Evolutionary conservation across 2,329 filamentous ascomycete species (phyloP), one percentile per base, ranked within the genome.

Genomic region (Arthrobotrys musiformis): DNA sequence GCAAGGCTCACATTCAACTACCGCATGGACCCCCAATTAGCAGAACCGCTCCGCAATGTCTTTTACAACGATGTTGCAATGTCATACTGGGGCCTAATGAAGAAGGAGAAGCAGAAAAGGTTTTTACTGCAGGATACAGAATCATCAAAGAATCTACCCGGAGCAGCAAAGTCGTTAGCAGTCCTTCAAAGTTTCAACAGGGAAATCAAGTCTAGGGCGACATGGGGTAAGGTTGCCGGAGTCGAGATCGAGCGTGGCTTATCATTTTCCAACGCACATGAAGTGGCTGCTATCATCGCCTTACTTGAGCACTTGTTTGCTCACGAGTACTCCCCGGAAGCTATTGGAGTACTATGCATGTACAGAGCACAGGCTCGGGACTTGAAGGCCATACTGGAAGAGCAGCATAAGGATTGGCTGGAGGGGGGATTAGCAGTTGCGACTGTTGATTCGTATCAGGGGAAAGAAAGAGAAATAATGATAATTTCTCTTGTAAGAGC

Each of bases 21-120:
- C 24, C 13, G 61, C 13, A 66, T 66, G 61, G 28, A 66, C 13
- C 44, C 44, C 2, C 28, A 66, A 6, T 1, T 26, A n/a, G 30
- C 61, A 2, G 3, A 2, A n/a, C 61, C 61, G 15, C 5, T 66
- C 8, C 9, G 44, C 0, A 35, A 5, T 7, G 26, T 66, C 19
- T 66, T 66, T 28, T 66, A 66, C 44, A 66, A 66, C 24, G 9
- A n/a, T 1, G 44, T 35, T 6, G 28, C 61, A 37, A 13, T 66
- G 8, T 11, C 15, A 7, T 37, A 24, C 6, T 42, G 33, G 4
- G 56, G 56, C 2, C 19, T 61, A 33, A 40, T 50, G 61, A 5
- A 13, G 6, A 5, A 40, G 6, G 6, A 5, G 6, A 40, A 40
- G 6, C 6, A 5, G 6, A 40, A 40, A 5, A 40, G 6, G 7